Conservation (phyloP, 768 basidiomycete genomes). For the Leucosporidium creatinivorum region DNA sequence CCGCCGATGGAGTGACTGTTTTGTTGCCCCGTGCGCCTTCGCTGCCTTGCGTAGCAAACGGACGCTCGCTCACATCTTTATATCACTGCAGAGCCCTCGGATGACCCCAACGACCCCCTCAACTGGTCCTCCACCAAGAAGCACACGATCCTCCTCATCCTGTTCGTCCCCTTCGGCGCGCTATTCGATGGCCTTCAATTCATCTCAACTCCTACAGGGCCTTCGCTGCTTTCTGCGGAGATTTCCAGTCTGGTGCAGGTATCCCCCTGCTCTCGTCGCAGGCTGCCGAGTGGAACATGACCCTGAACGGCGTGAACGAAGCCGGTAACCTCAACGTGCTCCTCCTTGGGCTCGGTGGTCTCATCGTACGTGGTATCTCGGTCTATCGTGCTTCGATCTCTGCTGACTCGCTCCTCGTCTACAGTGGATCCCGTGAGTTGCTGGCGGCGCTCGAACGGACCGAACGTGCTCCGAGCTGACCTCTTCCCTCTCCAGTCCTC, state of each 20-base stretch:
- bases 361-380: neutral
- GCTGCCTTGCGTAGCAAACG: neutral
- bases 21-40: neutral
- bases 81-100: conserved; percentile 45
- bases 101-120: conserved; percentile 38
- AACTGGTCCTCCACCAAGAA: conserved; percentile 37
- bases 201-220: too few relatives aligned
- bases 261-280: conserved; percentile 12
- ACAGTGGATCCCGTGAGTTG: conserved; percentile 18
- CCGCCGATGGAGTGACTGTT: conserved; percentile 21
- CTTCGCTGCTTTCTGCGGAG: conserved; percentile 1
- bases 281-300: conserved; percentile 2
- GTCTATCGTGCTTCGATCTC: too few relatives aligned
- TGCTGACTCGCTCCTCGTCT: too few relatives aligned
- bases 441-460: neutral
- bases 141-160: conserved; percentile 22
- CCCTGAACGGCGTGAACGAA: conserved; percentile 12
- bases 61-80: conserved; percentile 37
- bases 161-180: neutral
- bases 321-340: conserved; percentile 32
- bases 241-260: conserved; percentile 29
- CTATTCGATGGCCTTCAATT: too few relatives aligned
- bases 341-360: conserved; percentile 22
- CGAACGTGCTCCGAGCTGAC: neutral
- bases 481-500: neutral